Conservation (phyloP, 805 yeast genomes). For the Wickerhamomyces mucosus region DNA sequence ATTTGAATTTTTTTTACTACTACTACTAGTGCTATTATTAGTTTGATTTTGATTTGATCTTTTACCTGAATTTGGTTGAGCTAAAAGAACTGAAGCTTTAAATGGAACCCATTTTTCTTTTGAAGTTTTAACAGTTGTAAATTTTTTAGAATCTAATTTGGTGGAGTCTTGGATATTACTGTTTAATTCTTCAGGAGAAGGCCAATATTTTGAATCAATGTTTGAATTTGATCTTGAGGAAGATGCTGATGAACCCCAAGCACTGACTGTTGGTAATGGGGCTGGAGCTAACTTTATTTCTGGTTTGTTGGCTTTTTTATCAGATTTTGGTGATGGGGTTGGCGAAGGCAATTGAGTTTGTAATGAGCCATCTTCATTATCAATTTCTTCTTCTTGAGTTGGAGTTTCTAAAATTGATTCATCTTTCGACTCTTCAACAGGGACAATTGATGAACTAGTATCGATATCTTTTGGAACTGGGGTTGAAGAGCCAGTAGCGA, state of each 20-base stretch:
- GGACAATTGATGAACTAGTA: conserved; percentile 4
- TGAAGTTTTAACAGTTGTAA: conserved; percentile 13
- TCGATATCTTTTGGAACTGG: conserved; percentile 10
- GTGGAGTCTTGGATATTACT: conserved; percentile 7
- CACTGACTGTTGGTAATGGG: conserved; percentile 51
- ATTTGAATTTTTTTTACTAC: conserved; percentile 2
- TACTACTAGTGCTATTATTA: conserved; percentile 4
- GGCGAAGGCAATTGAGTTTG: conserved; percentile 20
- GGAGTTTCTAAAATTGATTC: conserved; percentile 1
- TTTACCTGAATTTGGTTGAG: conserved; percentile 19
- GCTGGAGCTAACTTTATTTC: conserved; percentile 44
- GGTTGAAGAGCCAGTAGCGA: conserved; percentile 16
- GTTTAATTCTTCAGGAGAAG: conserved; percentile 27
- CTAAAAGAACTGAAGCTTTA: conserved; percentile 43
- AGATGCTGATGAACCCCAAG: conserved; percentile 40
- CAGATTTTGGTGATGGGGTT: conserved; percentile 18
- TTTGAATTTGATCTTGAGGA: conserved; percentile 18
- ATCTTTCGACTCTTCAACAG: conserved; percentile 3
- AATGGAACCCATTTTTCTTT: conserved; percentile 71
- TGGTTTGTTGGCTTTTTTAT: conserved; percentile 16
- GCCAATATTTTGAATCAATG: conserved; percentile 24
- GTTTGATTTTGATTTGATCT: conserved; percentile 14
- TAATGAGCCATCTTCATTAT: conserved; percentile 4
- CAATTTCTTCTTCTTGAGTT: conserved; percentile 2
- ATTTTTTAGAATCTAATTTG: conserved; percentile 9